phyloP scores from a whole-genome alignment of 2,329 filamentous ascomycete species.

The Sporothrix luriei region DNA sequence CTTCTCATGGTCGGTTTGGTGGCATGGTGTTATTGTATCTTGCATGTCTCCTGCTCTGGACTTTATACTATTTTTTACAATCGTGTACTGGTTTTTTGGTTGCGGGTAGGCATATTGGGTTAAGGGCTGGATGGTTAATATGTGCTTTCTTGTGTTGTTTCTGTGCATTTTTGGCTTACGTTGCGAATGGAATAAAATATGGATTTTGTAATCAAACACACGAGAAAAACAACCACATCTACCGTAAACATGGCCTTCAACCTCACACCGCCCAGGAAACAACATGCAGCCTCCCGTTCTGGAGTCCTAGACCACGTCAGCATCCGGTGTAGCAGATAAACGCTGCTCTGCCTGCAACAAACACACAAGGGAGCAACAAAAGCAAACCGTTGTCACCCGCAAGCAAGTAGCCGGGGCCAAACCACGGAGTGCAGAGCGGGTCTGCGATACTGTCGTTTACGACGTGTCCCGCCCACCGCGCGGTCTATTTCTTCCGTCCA shows the following conservation, averaged over 20 bases:
- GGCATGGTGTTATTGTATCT: neutral
- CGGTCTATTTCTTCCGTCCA: slow-evolving; percentile 12
- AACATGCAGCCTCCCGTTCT: neutral
- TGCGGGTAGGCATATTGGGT: neutral
- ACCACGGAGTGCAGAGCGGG: neutral
- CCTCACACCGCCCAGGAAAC: neutral
- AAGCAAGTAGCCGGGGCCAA: neutral
- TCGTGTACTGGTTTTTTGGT: neutral
- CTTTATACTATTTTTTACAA: neutral
- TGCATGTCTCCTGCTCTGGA: neutral
- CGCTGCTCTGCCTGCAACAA: neutral
- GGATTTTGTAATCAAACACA: neutral
- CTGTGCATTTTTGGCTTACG: slow-evolving; percentile 1
- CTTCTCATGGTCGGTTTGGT: neutral
- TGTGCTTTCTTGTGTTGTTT: neutral
- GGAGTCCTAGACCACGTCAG: slow-evolving; percentile 10
- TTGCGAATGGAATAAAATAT: neutral
- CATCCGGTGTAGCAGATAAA: slow-evolving; percentile 17
- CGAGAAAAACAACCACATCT: neutral
- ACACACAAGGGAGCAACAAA: neutral
- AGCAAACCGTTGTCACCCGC: neutral
- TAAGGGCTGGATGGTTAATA: too few species aligned
- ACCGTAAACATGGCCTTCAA: neutral
- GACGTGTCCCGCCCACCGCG: neutral
- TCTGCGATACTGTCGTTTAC: neutral